Conservation (phyloP, 805 yeast species). For the Lipomyces kockii region DNA sequence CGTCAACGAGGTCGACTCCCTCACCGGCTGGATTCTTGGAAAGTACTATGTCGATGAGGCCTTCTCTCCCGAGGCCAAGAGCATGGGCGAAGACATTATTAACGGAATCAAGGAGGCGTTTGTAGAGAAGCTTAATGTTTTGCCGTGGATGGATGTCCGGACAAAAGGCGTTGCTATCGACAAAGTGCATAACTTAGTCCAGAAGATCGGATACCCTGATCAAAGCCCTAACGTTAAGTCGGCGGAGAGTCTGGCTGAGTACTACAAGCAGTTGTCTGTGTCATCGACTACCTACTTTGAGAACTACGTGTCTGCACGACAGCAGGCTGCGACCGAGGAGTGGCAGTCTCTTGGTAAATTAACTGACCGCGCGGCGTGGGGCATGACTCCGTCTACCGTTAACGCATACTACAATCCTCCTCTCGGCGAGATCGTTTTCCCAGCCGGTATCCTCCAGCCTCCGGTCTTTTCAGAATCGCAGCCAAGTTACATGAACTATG, state of each 20-base stretch:
- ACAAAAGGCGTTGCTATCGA: slow-evolving; percentile 35
- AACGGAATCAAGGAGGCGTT: slow-evolving; percentile 34
- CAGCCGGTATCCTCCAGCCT: slow-evolving; percentile 36
- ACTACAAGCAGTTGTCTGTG: slow-evolving; percentile 28
- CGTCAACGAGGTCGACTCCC: slow-evolving; percentile 34
- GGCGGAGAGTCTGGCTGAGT: slow-evolving; percentile 28
- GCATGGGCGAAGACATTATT: slow-evolving; percentile 33
- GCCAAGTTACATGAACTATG: slow-evolving; percentile 36
- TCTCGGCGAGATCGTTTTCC: slow-evolving; percentile 37
- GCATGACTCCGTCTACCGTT: slow-evolving; percentile 37
- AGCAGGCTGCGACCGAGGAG: slow-evolving; percentile 31
- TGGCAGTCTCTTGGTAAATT: slow-evolving; percentile 31
- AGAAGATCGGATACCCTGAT: slow-evolving; percentile 38
- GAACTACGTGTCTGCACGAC: slow-evolving; percentile 32
- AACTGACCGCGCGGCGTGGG: slow-evolving; percentile 36
- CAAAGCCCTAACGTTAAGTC: slow-evolving; percentile 29
- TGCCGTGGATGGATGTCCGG: slow-evolving; percentile 36
- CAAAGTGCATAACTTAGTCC: slow-evolving; percentile 33
- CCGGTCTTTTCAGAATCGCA: slow-evolving; percentile 36
- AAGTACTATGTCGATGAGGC: slow-evolving; percentile 33
- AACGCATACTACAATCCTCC: slow-evolving; percentile 38
- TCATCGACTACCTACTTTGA: slow-evolving; percentile 29
- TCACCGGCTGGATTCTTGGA: slow-evolving; percentile 37
- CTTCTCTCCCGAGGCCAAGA: slow-evolving; percentile 35
- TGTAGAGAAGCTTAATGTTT: slow-evolving; percentile 21